Evolutionary conservation across 176 grass and related monocot species (phyloP).

Genomic region (Neostapfia colusana): DNA sequence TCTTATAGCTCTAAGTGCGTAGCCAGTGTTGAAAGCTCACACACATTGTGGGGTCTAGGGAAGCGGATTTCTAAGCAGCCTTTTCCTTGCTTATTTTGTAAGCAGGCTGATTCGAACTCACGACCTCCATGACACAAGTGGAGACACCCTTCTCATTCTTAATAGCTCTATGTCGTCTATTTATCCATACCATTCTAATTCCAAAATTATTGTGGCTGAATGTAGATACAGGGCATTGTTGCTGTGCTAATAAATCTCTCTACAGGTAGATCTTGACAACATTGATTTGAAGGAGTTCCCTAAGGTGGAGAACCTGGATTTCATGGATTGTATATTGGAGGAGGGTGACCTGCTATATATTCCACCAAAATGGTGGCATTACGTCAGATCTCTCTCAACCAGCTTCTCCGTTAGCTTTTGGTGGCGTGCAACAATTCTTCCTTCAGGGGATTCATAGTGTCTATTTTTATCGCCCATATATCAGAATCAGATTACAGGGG

Average conservation of each 20-base stretch:
- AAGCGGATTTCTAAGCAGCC: too few species aligned
- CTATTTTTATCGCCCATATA: constrained; percentile 21
- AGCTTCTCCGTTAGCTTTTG: constrained; percentile 94
- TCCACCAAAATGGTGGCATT: constrained; percentile 97
- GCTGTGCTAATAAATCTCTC: constrained; percentile 30
- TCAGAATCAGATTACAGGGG: constrained; percentile 16
- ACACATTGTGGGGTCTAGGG: too few species aligned
- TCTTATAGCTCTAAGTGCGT: too few species aligned
- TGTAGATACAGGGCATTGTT: not conserved
- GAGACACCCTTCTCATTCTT: not conserved
- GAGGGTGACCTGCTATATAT: constrained; percentile 95
- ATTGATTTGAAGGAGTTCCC: constrained; percentile 66
- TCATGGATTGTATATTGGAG: constrained; percentile 83
- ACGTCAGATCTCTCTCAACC: constrained; percentile 82
- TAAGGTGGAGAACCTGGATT: constrained; percentile 55
- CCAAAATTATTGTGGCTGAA: not conserved
- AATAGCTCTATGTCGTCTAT: not conserved
- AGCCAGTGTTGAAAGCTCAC: too few species aligned
- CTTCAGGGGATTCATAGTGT: constrained; percentile 13
- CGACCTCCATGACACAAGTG: too few species aligned
- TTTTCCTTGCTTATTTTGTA: too few species aligned
- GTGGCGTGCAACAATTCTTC: constrained; percentile 53
- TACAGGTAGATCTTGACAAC: constrained; percentile 86
- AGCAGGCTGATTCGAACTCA: too few species aligned
- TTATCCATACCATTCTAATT: not conserved